Evolutionary conservation across 768 basidiomycete genomes (phyloP).

Genomic region (Psilocybe subaeruginosa): DNA sequence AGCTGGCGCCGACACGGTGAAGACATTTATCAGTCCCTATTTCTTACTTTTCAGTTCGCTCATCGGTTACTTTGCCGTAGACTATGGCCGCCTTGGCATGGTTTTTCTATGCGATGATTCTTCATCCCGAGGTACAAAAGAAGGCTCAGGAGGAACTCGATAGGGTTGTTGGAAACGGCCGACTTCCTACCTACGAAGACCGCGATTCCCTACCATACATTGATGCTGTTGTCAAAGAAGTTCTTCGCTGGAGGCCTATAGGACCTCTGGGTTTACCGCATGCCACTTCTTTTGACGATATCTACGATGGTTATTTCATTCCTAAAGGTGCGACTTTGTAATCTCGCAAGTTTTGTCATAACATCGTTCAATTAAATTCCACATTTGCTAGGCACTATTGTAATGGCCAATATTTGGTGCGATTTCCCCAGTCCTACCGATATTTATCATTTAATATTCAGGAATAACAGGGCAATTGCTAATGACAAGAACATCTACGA

Average conservation of each 20-base stretch:
- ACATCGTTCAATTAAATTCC: background rate
- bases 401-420: conserved; percentile 21
- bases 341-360: background rate
- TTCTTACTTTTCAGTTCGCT: background rate
- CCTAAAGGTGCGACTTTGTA: conserved; percentile 16
- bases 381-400: conserved; percentile 9
- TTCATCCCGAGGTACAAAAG: conserved; percentile 29
- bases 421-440: background rate
- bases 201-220: conserved; percentile 25
- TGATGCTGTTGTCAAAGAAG: conserved; percentile 16
- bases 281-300: conserved; percentile 25
- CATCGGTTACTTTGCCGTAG: background rate
- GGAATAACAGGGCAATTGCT: conserved; percentile 20
- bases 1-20: conserved; percentile 9
- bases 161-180: conserved; percentile 25
- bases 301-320: conserved; percentile 20
- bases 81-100: conserved; percentile 3
- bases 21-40: background rate
- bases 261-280: conserved; percentile 24
- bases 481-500: conserved; percentile 23
- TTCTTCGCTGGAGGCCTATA: conserved; percentile 22
- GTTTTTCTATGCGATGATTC: conserved; percentile 31
- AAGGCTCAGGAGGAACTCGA: conserved; percentile 36
- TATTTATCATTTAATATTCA: background rate
- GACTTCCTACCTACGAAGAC: conserved; percentile 28